Evolutionary conservation across 345 rosid species (phyloP).

Genomic region (Rhodomyrtus tomentosa): DNA sequence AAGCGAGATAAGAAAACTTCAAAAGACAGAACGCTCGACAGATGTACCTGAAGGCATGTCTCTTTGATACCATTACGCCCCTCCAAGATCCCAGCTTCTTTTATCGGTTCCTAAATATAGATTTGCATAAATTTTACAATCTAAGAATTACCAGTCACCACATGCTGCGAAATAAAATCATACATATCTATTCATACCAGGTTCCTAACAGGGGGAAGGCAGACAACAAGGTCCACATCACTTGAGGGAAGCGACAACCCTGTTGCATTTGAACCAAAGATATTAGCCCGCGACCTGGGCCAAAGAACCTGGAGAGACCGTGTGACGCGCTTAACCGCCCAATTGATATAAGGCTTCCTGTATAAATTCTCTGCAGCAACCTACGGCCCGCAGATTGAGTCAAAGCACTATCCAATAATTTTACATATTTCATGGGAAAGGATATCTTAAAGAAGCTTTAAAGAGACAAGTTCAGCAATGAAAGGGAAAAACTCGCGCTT

Average conservation of each 20-base stretch:
- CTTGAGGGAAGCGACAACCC: conserved; percentile 95
- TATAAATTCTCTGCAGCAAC: conserved; percentile 73
- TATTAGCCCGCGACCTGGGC: conserved; percentile 92
- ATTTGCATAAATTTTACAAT: conserved; percentile 10
- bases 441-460: background rate
- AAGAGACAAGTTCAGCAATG: background rate
- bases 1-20: background rate
- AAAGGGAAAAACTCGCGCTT: background rate
- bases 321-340: conserved; percentile 95
- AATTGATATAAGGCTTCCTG: conserved; percentile 81
- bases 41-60: conserved; percentile 92
- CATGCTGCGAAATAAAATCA: background rate
- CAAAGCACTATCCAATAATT: conserved; percentile 4
- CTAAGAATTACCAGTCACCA: background rate
- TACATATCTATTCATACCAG: conserved; percentile 40
- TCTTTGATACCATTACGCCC: conserved; percentile 99
- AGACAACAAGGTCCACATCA: conserved; percentile 98
- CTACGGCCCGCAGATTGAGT: conserved; percentile 19
- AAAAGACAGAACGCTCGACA: background rate
- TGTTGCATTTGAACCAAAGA: conserved; percentile 92
- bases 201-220: conserved; percentile 97
- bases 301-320: conserved; percentile 93
- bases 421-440: background rate
- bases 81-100: conserved; percentile 99
- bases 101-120: conserved; percentile 76